Evolutionary conservation across 257 asterid genomes (phyloP).

Genomic region (Verbena officinalis): DNA sequence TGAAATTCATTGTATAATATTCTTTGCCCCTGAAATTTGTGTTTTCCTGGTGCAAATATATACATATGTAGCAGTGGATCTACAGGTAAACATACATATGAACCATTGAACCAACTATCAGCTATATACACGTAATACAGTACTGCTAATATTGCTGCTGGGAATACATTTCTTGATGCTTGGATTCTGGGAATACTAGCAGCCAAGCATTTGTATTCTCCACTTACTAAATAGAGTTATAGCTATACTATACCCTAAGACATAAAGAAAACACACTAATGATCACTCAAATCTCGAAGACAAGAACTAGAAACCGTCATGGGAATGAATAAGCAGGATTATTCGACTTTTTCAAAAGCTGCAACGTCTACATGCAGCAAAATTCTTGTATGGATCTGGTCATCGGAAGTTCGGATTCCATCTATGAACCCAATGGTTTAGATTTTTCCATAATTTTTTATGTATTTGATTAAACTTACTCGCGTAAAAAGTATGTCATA

Average conservation of each 20-base stretch:
- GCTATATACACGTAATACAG: slow-evolving; percentile 9
- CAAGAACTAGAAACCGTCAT: background rate
- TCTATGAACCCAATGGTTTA: no score
- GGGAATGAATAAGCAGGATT: no score
- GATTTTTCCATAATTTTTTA: no score
- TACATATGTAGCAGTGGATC: slow-evolving; percentile 5
- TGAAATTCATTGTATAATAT: background rate
- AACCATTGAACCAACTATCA: slow-evolving; percentile 12
- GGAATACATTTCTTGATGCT: background rate
- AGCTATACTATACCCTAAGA: no score
- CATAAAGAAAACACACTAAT: background rate
- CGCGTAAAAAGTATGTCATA: no score
- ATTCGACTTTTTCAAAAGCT: background rate
- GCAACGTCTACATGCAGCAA: background rate
- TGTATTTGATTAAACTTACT: no score
- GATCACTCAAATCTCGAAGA: background rate
- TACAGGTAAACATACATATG: background rate
- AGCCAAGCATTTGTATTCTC: background rate
- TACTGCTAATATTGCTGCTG: background rate
- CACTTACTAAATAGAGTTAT: no score
- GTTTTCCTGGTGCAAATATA: slow-evolving; percentile 13
- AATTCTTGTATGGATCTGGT: no score
- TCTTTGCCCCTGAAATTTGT: background rate
- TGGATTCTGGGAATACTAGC: no score
- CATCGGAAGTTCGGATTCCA: no score